Base-by-base conservation (phyloP, 768 basidiomycete species). In the Boletus reticuloceps region DNA sequence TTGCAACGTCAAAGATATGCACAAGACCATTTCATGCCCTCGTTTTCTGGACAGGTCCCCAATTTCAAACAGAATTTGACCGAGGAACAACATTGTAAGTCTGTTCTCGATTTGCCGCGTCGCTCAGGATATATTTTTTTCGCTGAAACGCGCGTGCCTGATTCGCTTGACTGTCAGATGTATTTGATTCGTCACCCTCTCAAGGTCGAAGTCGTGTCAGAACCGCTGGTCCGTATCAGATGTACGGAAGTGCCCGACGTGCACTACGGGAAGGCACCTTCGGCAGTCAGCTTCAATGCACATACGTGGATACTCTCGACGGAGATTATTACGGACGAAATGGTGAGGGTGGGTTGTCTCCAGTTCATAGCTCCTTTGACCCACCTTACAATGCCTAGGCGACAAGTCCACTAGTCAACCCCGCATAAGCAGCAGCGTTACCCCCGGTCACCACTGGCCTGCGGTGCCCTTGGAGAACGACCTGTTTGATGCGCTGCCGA, bases 161-260 rank as follows among this genome's bases (percentile, higher is more conserved):
- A 79, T 43, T 75, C 43, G 81, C 66, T 76, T 7, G 72, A 50
- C 64, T 51, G 66, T 16, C 82, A 88, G 64, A 75, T 84, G 60
- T 82, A 82, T 42, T 71, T 82, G 54, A 72, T 85, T 17, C 87
- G 80, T 68, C 86, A 82, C 64, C 72, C 68, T n/a, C 69, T 78
- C 41, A 86, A 79, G 39, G 82, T 81, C 76, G 76, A 69, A 29
- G 60, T 72, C 62, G 79, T 75, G 27, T 72, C 67, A 34, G 82
- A 81, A 55, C 81, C 78, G 34, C 75, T 72, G 6, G 72, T 82
- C 58, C 79, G 83, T 39, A 64, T 83, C 43, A 77, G 72, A 19
- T 77, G 78, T 22, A 83, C 83, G 82, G 79, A 80, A 66, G 83
- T 79, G 20, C 85, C 79, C 67, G 87, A 82, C 54, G 88, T 80